These are phyloP conservation scores for Fragaria iinumae DNA, from an alignment of 306 rosid genomes.

Conservation along the genomic window DNA sequence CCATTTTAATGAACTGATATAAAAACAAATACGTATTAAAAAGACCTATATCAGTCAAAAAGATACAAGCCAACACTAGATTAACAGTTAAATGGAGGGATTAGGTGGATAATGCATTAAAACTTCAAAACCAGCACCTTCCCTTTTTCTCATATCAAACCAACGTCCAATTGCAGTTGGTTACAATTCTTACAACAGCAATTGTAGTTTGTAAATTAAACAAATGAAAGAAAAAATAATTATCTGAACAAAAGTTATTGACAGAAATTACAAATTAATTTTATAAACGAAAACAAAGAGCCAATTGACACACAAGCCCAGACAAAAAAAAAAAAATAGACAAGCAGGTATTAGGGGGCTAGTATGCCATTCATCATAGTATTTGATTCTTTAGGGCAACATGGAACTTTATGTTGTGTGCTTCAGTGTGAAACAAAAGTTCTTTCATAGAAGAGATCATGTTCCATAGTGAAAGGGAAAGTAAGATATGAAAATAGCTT, in stretches of 20 bases:
- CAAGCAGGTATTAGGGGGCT: no score
- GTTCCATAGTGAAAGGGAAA: conserved; percentile 8
- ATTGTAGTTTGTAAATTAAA: not conserved
- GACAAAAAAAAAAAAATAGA: no score
- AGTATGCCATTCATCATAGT: not conserved
- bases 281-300: no score
- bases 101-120: not conserved
- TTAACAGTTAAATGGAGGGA: not conserved
- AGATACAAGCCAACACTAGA: not conserved
- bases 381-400: not conserved
- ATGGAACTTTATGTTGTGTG: not conserved
- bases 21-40: not conserved
- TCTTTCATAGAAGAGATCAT: not conserved
- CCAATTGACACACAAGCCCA: no score
- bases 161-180: not conserved
- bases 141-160: not conserved
- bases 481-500: not conserved
- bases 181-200: not conserved
- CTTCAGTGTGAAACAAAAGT: not conserved
- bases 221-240: not conserved
- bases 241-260: no score
- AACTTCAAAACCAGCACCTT: not conserved
- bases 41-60: not conserved
- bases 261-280: no score
- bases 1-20: not conserved